These are phyloP conservation scores for Miscanthus sacchariflorus DNA, from an alignment of 202 grass and related monocot genomes.

Conservation along the genomic window DNA sequence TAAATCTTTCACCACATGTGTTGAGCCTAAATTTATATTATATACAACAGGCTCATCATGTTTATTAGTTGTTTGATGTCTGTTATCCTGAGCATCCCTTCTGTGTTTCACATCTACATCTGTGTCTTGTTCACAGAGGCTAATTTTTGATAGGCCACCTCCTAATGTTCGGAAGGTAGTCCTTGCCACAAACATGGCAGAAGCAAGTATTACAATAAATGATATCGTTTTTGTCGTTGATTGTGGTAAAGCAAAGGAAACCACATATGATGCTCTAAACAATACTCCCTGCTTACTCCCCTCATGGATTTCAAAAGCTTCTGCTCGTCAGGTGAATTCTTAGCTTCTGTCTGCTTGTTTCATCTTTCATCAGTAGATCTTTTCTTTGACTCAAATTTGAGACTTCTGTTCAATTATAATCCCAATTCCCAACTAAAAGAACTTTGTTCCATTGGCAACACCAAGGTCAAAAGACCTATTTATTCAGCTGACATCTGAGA, in stretches of 20 bases:
- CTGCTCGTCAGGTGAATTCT: slow-evolving; percentile 79
- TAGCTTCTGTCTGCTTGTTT: slow-evolving; percentile 8
- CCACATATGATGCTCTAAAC: slow-evolving; percentile 97
- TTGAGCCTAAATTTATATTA: slow-evolving; percentile 24
- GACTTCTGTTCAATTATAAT: slow-evolving; percentile 8
- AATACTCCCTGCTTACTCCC: slow-evolving; percentile 98
- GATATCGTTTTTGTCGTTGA: slow-evolving; percentile 97
- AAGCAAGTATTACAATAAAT: slow-evolving; percentile 99
- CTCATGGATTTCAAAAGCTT: slow-evolving; percentile 99
- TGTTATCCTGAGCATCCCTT: slow-evolving; percentile 8
- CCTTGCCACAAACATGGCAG: slow-evolving; percentile 98
- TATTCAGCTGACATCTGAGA: neutral
- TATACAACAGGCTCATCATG: slow-evolving; percentile 11
- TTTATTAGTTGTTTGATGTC: slow-evolving; percentile 8
- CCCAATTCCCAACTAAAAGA: neutral
- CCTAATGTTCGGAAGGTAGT: slow-evolving; percentile 95
- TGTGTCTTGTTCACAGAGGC: slow-evolving; percentile 63
- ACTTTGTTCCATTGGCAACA: slow-evolving; percentile 1
- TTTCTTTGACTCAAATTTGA: slow-evolving; percentile 31
- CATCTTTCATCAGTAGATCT: slow-evolving; percentile 22
- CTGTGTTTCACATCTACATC: slow-evolving; percentile 39
- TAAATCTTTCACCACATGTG: slow-evolving; percentile 1
- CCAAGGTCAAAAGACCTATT: slow-evolving; percentile 13
- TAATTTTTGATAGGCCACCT: slow-evolving; percentile 93
- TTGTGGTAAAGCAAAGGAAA: slow-evolving; percentile 99